Evolutionary conservation across 108 stramenopile species (phyloP), one percentile per base, ranked within the genome.

Genomic region (Pseudonitzschia delicatissima): DNA sequence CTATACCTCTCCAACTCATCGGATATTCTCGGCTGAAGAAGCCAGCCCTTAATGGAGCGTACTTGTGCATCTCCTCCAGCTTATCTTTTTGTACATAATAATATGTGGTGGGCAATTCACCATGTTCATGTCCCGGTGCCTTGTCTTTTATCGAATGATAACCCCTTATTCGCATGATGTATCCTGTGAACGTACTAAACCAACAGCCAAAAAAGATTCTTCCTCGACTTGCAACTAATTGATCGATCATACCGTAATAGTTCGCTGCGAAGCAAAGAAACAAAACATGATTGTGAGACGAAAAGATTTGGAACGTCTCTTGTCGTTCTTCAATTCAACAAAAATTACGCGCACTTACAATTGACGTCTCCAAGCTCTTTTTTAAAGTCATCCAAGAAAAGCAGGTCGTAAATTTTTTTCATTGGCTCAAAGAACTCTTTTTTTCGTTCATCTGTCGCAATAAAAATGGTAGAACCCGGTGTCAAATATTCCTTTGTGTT

Each of bases 11-110:
- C 96, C 96, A 96, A 45, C 78, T 67, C 12, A 79, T 79, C n/a
- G 90, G 93, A 39, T 87, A 96, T 69, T 96, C 95, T 27, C 95
- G 70, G 64, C 81, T 84, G 60, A 90, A 93, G 49, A 89, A 92
- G 12, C 81, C 75, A 50, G 76, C 67, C 72, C 89, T 84, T 15
- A 89, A 75, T 7, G 86, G 82, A 63, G 74, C 74, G 62, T 67
- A 75, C 25, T 55, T 53, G 28, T 77, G 81, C 82, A 93, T 87
- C 34, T 80, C 81, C 37, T 78, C 42, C 33, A 69, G 63, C 26
- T 61, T 70, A 20, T 87, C 77, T n/a, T 59, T 62, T 9, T 79
- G 65, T 15, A 70, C 67, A 32, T 87, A 90, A 39, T 87, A 90
- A 47, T 88, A 93, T 36, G 81, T 86, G 18, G 66, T 72, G 40